Conservation (phyloP, 2,329 filamentous ascomycete species). For the Rutstroemia sp. region DNA sequence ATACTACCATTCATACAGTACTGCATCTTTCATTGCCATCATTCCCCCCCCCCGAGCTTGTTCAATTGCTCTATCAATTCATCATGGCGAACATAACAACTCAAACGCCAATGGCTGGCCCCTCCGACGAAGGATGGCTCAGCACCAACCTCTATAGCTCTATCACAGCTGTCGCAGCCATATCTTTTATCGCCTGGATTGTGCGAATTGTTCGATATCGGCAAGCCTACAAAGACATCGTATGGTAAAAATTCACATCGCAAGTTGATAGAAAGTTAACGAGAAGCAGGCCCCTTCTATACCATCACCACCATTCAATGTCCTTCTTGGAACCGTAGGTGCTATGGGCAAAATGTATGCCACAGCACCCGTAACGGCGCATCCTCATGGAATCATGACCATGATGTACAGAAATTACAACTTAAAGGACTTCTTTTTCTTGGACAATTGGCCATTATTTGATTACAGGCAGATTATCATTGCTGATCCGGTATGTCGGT, state of each 20-base stretch:
- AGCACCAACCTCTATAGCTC: background rate
- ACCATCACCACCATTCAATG: constrained; percentile 5
- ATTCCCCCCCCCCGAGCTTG: too few relatives aligned
- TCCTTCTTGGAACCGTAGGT: background rate
- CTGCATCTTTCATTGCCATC: too few relatives aligned
- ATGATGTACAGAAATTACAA: constrained; percentile 5
- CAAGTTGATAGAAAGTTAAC: background rate
- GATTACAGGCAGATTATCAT: constrained; percentile 4
- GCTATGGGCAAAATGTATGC: constrained; percentile 1
- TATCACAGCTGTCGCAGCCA: background rate
- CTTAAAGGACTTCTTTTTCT: constrained; percentile 1
- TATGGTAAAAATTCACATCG: background rate
- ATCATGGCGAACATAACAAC: background rate
- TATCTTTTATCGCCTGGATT: background rate
- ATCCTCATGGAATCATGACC: constrained; percentile 9
- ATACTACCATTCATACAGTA: too few relatives aligned
- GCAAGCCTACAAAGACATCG: background rate
- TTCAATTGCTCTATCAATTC: background rate
- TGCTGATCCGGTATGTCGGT: constrained; percentile 4
- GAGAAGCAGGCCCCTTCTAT: background rate
- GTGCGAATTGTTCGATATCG: background rate
- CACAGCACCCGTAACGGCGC: background rate
- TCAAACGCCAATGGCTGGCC: background rate
- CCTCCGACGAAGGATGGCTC: background rate
- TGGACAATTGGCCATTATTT: constrained; percentile 10